A percentile compares a stretch with the other conserved stretches of the same genome.
Conservation (phyloP, 352 stramenopile genomes). For the Thraustotheca clavata region DNA sequence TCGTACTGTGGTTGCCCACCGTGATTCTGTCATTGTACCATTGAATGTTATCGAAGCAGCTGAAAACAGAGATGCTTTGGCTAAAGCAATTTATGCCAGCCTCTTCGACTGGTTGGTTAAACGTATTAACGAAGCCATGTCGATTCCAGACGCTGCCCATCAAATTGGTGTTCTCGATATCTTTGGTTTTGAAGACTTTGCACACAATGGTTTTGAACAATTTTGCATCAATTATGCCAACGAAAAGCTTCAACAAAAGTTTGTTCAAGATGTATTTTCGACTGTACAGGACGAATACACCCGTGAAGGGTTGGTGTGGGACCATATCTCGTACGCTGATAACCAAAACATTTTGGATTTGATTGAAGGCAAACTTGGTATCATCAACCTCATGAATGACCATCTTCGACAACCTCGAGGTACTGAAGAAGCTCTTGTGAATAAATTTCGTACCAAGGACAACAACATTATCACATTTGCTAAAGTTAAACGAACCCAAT, state of each 20-base stretch:
- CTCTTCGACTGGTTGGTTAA: constrained; percentile 98
- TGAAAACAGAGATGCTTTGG: constrained; percentile 93
- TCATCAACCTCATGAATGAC: constrained; percentile 85
- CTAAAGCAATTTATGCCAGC: constrained; percentile 97
- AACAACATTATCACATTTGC: constrained; percentile 80
- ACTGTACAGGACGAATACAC: constrained; percentile 98
- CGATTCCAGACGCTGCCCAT: constrained; percentile 64
- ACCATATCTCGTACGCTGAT: constrained; percentile 97
- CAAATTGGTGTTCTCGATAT: constrained; percentile 97
- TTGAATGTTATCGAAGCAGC: constrained; percentile 83
- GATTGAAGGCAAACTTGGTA: constrained; percentile 89
- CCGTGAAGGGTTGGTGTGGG: constrained; percentile 94
- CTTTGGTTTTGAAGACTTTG: constrained; percentile 98
- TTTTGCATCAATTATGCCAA: constrained; percentile 93
- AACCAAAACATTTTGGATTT: constrained; percentile 97
- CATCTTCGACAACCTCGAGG: constrained; percentile 76
- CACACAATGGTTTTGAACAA: constrained; percentile 88
- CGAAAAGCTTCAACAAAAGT: constrained; percentile 88
- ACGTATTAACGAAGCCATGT: constrained; percentile 80
- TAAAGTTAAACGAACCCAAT: constrained; percentile 86
- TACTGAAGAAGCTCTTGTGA: constrained; percentile 81
- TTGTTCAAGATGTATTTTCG: constrained; percentile 95
- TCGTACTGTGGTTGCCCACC: constrained; percentile 85
- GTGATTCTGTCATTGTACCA: constrained; percentile 72
- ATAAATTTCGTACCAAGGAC: constrained; percentile 72